These are phyloP conservation scores for Trametes sp. DNA, from an alignment of 1,284 basidiomycete species.

Conservation along the genomic window DNA sequence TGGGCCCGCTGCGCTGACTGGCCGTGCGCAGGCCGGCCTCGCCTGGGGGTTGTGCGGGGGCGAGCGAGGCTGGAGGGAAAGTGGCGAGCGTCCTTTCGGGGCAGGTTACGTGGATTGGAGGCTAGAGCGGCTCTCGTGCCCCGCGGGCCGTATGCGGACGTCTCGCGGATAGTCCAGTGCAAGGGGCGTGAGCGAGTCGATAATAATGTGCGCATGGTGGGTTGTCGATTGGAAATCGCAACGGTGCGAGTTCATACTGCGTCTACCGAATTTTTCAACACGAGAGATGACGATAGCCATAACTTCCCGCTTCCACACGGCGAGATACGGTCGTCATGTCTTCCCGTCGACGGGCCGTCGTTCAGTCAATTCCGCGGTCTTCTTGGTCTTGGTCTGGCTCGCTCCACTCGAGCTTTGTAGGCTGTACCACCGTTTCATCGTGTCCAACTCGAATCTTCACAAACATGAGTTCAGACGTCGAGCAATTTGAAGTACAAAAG, in stretches of 20 bases:
- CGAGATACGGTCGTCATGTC: background rate
- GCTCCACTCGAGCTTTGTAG: too few relatives aligned
- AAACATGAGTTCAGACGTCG: too few relatives aligned
- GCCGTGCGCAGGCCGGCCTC: background rate
- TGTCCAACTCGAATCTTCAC: too few relatives aligned
- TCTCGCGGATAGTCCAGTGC: too few relatives aligned
- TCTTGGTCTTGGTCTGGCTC: too few relatives aligned
- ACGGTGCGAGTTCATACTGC: too few relatives aligned
- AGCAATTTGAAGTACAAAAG: too few relatives aligned
- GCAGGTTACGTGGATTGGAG: background rate
- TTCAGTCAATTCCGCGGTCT: background rate
- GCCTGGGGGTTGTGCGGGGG: constrained; percentile 3
- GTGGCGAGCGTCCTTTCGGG: background rate
- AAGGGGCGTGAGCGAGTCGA: too few relatives aligned
- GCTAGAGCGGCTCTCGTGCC: constrained; percentile 1
- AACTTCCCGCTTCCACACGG: background rate
- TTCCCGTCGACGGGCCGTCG: background rate
- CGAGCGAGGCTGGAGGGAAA: background rate
- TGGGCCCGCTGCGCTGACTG: background rate
- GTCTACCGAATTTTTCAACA: too few relatives aligned
- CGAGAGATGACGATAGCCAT: too few relatives aligned
- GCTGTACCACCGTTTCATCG: too few relatives aligned
- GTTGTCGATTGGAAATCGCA: background rate
- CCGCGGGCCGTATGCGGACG: background rate
- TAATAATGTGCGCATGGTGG: background rate